Evolutionary conservation across 345 rosid species (phyloP), one percentile per base, ranked within the genome.

Genomic region (Salix viminalis): DNA sequence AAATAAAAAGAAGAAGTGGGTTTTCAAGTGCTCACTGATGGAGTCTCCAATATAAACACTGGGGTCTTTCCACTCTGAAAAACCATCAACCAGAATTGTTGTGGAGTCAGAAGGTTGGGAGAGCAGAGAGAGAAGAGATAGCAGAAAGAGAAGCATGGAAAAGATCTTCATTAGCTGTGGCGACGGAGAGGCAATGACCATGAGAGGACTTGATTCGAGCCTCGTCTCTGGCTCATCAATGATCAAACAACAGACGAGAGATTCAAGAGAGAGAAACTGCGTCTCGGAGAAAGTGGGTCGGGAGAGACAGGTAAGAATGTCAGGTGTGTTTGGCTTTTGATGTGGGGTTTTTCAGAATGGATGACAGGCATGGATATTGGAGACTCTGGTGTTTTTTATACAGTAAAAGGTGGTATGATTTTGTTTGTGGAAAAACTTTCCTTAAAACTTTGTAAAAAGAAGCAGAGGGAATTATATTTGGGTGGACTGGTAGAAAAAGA

Each of bases 31-130:
- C 95, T 87, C 78, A 91, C 98, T 48, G 76, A 94, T 76, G 64
- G 90, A 85, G 75, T 94, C 98, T 65, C 97, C 97, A 69, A 89
- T 85, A 80, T 86, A 86, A 78, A 89, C 97, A 73, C 18, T 71
- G n/a, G 95, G 94, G 30, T 89, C 83, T 79, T 82, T 86, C 97
- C 97, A 89, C 79, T 83, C 78, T 48, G 94, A 86, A 79, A 82
- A 87, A 56, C 97, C 97, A 77, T 92, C 97, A 6, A 92, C 92
- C 1, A 90, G 74, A 18, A 86, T 72, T 23, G 94, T 87, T 64
- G 88, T 71, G 73, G 91, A 87, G 46, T 79, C 74, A 83, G 82
- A 85, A 76, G 60, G 81, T 13, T 80, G 76, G 75, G 79, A 66
- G 78, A 89, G 80, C 0, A 84, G 67, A 48, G 84, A 77, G 65